Base-by-base conservation (phyloP, 2,329 filamentous ascomycete genomes). In the Diaporthe batatas region DNA sequence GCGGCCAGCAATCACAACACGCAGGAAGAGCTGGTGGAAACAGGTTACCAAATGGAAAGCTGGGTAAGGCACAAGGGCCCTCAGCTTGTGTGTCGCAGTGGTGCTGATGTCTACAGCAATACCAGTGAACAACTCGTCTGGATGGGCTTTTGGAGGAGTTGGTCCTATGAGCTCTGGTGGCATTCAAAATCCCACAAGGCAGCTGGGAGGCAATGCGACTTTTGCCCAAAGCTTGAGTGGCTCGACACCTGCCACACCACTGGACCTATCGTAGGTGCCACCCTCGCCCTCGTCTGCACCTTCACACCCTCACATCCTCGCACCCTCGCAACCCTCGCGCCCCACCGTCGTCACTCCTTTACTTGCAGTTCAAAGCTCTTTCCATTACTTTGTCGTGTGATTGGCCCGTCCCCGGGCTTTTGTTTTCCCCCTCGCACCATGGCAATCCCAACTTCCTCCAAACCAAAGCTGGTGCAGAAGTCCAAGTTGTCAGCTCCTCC, bases 191-290 rank as follows among this genome's bases (percentile, higher is more conserved):
- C 84, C 86, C 65, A 81, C 84, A 70, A 85, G 88, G 78, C 86
- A 90, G 83, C 82, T 90, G 78, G 86, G 87, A 75, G 85, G 89
- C 77, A 90, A 88, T 80, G 84, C 90, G 73, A 92, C 90, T 81
- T 92, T 92, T 82, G 90, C 90, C 64, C 90, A 92, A 80, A 92
- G 89, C 79, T 83, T 92, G 78, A 87, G 87, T 78, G 89, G 89
- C 75, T 91, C 90, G 72, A 90, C 91, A 81, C 87, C 89, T 77
- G 84, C 88, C 76, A 90, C 90, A 75, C 87, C 90, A 54, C 82
- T 92, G 74, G 91, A 92, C 80, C 84, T 89, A 72, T 91, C 90
- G 90, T 92, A 89, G 83, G 90, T 91, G 76, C 58, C 29, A 51
- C 42, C 77, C 39, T 42, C 39, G 14, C 10, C 39, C 39, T 42